Base-by-base conservation (phyloP, 805 yeast species). In the Saccharomycopsis sp. region DNA sequence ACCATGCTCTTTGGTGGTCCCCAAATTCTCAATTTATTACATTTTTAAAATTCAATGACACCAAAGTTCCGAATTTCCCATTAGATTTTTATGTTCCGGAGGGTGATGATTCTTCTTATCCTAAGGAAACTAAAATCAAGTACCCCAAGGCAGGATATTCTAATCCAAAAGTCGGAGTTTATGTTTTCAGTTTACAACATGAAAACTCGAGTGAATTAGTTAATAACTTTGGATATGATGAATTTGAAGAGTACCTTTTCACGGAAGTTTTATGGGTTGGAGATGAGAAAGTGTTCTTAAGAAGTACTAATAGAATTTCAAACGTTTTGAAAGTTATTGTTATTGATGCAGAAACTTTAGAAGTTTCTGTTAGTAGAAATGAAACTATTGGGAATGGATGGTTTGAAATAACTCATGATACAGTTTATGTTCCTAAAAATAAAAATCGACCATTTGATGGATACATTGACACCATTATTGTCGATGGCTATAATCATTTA, bases 211-310 rank as follows among this genome's bases (percentile, higher is more conserved):
- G 67, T 46, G 62, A 66, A 23, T 66, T 74, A 39, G 71, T 68
- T 47, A 64, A 72, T 41, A 66, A 67, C 26, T 54, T 59, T 17
- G 68, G 71, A 29, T 61, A 56, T 41, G 45, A 63, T 24, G 54
- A 60, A n/a, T 67, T 63, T 46, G 59, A 60, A 3, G 71, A 73
- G 23, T 57, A 71, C 40, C 59, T 82, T 14, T 71, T 85, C 38
- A 79, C 86, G 1, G 90, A 84, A 56, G 77, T 82, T 2, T 56
- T 71, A 14, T 84, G 93, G 90, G 79, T 79, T 16, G 85, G 85
- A 23, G 64, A 66, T 38, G 58, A 62, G 13, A 62, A 70, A 40
- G 62, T 78, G 11, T 57, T 84, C n/a, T 63, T 77, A 34, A 74
- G 79, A 49, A 61, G 78, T 8, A 75, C 81, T 22, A 77, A 79